Conservation (phyloP, 139 green algal genomes). For the Chlamydomonas sphaeroides region DNA sequence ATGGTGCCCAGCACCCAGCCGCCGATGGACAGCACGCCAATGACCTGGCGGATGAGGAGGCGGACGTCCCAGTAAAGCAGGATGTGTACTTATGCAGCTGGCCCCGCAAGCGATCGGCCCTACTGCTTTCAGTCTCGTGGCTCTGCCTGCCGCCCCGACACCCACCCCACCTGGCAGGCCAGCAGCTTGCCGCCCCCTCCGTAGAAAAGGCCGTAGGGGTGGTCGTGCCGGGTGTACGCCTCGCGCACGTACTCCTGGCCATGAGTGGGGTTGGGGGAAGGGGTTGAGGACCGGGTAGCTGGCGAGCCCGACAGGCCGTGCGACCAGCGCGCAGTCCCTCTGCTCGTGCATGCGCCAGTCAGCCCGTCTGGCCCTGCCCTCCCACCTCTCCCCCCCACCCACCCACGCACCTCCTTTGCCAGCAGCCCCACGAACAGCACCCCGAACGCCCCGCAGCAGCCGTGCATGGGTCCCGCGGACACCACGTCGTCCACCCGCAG, state of each 20-base stretch:
- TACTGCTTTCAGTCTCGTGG: too few relatives aligned
- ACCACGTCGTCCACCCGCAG: slow-evolving; percentile 77
- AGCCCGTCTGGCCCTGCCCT: too few relatives aligned
- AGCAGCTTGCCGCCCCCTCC: slow-evolving; percentile 65
- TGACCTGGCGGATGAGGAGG: slow-evolving; percentile 53
- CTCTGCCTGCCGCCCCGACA: too few relatives aligned
- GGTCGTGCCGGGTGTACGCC: slow-evolving; percentile 43
- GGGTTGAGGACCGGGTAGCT: too few relatives aligned
- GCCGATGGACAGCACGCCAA: slow-evolving; percentile 72
- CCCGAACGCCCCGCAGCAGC: slow-evolving; percentile 69
- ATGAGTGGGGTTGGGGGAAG: not conserved
- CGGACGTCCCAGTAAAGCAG: too few relatives aligned
- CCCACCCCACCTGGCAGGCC: slow-evolving; percentile 54
- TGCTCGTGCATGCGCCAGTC: too few relatives aligned
- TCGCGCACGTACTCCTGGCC: slow-evolving; percentile 60
- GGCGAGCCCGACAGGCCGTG: too few relatives aligned
- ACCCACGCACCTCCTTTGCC: slow-evolving; percentile 52
- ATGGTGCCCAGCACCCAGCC: slow-evolving; percentile 56
- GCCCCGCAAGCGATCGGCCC: too few relatives aligned
- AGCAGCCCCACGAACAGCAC: slow-evolving; percentile 68
- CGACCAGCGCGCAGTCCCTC: too few relatives aligned
- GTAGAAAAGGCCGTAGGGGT: slow-evolving; percentile 69
- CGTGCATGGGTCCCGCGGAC: slow-evolving; percentile 81
- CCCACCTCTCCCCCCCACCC: not conserved
- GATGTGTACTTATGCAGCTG: too few relatives aligned